Percentiles rank a stretch among this genome's conserved stretches.
Evolutionary conservation across 345 rosid genomes (phyloP).

Genomic region (Nephelium lappaceum): DNA sequence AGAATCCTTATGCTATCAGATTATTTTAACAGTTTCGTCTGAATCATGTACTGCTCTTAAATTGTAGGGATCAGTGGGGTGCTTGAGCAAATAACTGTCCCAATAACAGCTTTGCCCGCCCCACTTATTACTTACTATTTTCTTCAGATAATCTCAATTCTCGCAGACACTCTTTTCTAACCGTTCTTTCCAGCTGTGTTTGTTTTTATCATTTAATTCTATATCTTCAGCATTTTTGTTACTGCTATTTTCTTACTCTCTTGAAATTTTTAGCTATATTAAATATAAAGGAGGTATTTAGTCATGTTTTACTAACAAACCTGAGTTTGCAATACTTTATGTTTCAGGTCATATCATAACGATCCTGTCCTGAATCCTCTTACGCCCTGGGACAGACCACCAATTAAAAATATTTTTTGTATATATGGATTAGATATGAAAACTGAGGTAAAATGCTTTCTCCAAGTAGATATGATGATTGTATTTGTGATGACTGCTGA

Average conservation of each 20-base stretch:
- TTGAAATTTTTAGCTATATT: slow-evolving; percentile 4
- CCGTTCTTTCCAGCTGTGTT: not conserved
- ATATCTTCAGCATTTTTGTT: not conserved
- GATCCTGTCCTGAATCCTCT: slow-evolving; percentile 95
- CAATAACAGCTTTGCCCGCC: not conserved
- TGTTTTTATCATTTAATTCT: not conserved
- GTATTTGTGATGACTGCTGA: not conserved
- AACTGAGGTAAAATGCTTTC: slow-evolving; percentile 77
- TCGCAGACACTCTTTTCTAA: not conserved
- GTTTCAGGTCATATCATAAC: slow-evolving; percentile 78
- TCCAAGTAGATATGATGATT: slow-evolving; percentile 13
- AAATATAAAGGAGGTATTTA: not conserved
- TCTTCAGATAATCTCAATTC: not conserved
- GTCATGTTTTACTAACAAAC: not conserved
- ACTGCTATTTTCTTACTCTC: not conserved
- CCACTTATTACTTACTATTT: slow-evolving; percentile 2
- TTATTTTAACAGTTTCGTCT: not conserved
- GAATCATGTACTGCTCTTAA: not conserved
- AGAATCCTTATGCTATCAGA: not conserved
- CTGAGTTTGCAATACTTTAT: slow-evolving; percentile 19
- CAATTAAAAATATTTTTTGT: slow-evolving; percentile 91
- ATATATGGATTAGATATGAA: slow-evolving; percentile 84
- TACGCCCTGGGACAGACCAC: slow-evolving; percentile 99
- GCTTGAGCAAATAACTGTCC: slow-evolving; percentile 5
- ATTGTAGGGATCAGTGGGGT: not conserved